Base-by-base conservation (phyloP, 164 flowering plant genomes). In the Berberis vulgaris region DNA sequence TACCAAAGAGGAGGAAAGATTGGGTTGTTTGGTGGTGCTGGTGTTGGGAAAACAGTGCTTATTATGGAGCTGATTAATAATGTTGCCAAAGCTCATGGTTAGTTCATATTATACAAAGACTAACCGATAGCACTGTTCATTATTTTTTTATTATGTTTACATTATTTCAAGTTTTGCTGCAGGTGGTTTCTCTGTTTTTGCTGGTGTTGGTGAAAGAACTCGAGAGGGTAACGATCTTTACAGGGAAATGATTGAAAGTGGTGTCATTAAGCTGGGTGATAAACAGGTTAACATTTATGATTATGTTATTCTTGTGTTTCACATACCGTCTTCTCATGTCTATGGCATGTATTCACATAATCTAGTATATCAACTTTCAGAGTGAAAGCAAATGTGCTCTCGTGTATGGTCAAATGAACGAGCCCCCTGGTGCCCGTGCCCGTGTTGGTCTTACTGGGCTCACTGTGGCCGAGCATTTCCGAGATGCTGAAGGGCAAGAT, bases 401-500 rank as follows among this genome's bases (percentile, higher is more conserved):
- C 60, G 79, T 75, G 10, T 75, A 78, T 39, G 79, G 79, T 40
- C 79, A 75, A 69, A 75, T 75, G 81, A 78, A 75, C 65, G 79
- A 78, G 65, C 79, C 79, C 41, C 77, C 79, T 41, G 79, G 79
- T 73, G 79, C 81, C 62, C 77, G 79, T 73, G 77, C 77, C 57
- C 74, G 74, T 60, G 77, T 74, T 67, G 77, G 95, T 3, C 90
- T 90, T 50, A 90, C 95, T 46, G 97, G 95, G 7, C 74, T 90
- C 47, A 93, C 98, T 59, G 91, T 93, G 43, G 96, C 96, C 4
- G 97, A 90, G 68, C 92, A 93, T 67, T 93, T 93, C 82, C 78
- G 98, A 73, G 98, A 93, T 84, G 98, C 91, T 65, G 92, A 90
- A 65, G 98, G 95, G 26, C 95, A 90, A 66, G 97, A 93, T 76